Evolutionary conservation across 495 filamentous ascomycete species (phyloP), one percentile per base, ranked within the genome.

Genomic region (Darksidea phi): DNA sequence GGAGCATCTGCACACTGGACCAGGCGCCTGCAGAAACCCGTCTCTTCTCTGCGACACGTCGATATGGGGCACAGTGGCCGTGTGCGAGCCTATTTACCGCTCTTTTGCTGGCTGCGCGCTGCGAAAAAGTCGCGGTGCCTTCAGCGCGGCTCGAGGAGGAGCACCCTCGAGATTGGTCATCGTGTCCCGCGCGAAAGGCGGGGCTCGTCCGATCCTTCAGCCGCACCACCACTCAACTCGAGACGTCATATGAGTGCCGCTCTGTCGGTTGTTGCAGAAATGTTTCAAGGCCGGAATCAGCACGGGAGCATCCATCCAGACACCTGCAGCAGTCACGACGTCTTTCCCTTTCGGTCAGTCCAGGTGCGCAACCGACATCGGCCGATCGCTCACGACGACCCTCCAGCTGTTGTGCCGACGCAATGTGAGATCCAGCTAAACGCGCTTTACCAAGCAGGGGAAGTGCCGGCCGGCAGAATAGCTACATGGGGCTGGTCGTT

Each of bases 241-340:
- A 51, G 21, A 28, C 42, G 3, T 61, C 20, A 34, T 57, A 21
- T 34, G 45, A 24, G 41, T 38, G 17, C 36, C 28, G 6, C 25
- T 17, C 37, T 51, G 36, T n/a, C 13, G 11, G 25, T 28, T 38
- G 25, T 54, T 55, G 24, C 50, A 34, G 20, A 13, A 1, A 36
- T 23, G 13, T 23, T 23, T 49, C 26, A 26, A 1, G 42, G 8
- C 25, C 13, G 25, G 4, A 17, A 25, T 28, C 13, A 48, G 26
- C 57, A 66, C 49, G 49, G 24, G 51, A 67, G 55, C 54, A 55
- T 46, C 59, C 60, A 37, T 45, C 61, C 55, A 67, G 59, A 67
- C 65, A 59, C 37, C 28, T 10, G 28, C 28, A 38, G 48, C 36
- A n/a, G 54, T 42, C 61, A 41, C 36, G 61, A 38, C 12, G 20